A percentile compares a stretch with the other conserved stretches of the same genome.
phyloP scores from a whole-genome alignment of 2,329 filamentous ascomycete species.

The Aurifilum marmelostoma region DNA sequence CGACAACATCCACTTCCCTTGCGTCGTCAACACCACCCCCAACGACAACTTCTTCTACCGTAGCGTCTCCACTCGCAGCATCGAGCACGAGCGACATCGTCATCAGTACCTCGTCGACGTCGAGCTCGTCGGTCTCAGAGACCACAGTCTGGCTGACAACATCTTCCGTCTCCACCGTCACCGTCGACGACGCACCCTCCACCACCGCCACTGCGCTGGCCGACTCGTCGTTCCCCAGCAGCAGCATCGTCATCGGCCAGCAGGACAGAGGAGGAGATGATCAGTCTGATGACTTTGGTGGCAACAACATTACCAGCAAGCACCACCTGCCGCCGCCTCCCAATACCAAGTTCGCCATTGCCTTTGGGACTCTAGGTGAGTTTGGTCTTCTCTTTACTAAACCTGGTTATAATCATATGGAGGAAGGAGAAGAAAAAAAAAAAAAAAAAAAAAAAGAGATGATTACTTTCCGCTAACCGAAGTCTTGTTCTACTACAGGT shows the following conservation, averaged over 20 bases:
- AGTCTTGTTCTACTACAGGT: neutral
- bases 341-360: slow-evolving; percentile 25
- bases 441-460: no score
- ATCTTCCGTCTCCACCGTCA: slow-evolving; percentile 7
- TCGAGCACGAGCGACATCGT: neutral
- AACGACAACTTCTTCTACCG: neutral
- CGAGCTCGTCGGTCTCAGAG: neutral
- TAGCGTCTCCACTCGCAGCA: neutral
- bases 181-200: neutral
- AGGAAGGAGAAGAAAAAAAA: no score
- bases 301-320: neutral
- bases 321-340: neutral
- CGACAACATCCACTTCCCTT: neutral
- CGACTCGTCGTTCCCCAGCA: neutral
- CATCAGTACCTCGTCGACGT: neutral
- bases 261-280: slow-evolving; percentile 1
- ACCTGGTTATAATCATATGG: no score
- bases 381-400: no score
- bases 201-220: neutral
- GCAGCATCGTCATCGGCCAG: slow-evolving; percentile 5
- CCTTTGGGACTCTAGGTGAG: slow-evolving; percentile 26
- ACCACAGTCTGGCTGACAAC: slow-evolving; percentile 8
- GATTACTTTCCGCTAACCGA: no score
- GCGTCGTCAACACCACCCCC: neutral
- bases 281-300: neutral